Evolutionary conservation across 768 basidiomycete species (phyloP).

Genomic region (Collybiopsis confluens): DNA sequence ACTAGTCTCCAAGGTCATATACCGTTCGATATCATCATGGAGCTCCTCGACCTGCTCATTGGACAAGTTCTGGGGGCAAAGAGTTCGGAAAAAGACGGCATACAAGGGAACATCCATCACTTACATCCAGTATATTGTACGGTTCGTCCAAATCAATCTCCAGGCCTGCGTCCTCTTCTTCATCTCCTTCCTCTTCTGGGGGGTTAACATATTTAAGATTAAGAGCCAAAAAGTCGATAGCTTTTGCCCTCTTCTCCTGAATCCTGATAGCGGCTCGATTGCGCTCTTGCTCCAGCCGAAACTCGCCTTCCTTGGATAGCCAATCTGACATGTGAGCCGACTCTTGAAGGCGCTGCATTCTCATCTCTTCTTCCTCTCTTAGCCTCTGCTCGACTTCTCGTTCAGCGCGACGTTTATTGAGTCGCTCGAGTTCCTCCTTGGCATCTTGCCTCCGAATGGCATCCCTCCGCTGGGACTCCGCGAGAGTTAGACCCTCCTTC

Average conservation of each 20-base stretch:
- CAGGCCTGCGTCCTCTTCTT: slow-evolving; percentile 80
- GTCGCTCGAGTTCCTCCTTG: slow-evolving; percentile 88
- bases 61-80: slow-evolving; percentile 63
- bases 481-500: slow-evolving; percentile 76
- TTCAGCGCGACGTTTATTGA: slow-evolving; percentile 88
- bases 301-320: slow-evolving; percentile 95
- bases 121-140: slow-evolving; percentile 93
- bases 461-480: slow-evolving; percentile 79
- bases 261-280: slow-evolving; percentile 89
- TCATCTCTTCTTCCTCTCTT: slow-evolving; percentile 88
- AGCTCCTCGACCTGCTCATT: slow-evolving; percentile 87
- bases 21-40: slow-evolving; percentile 91
- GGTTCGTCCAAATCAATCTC: slow-evolving; percentile 99
- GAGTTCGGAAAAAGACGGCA: background rate
- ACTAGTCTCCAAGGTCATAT: slow-evolving; percentile 79
- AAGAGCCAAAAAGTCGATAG: slow-evolving; percentile 95
- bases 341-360: slow-evolving; percentile 86
- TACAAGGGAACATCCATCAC: slow-evolving; percentile 22
- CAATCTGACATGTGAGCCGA: slow-evolving; percentile 98
- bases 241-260: slow-evolving; percentile 94
- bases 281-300: slow-evolving; percentile 93
- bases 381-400: slow-evolving; percentile 85
- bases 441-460: slow-evolving; percentile 81
- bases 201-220: slow-evolving; percentile 91
- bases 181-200: slow-evolving; percentile 58